Evolutionary conservation across 2,329 filamentous ascomycete species (phyloP), one percentile per base, ranked within the genome.

Genomic region (Aureobasidium subglaciale): DNA sequence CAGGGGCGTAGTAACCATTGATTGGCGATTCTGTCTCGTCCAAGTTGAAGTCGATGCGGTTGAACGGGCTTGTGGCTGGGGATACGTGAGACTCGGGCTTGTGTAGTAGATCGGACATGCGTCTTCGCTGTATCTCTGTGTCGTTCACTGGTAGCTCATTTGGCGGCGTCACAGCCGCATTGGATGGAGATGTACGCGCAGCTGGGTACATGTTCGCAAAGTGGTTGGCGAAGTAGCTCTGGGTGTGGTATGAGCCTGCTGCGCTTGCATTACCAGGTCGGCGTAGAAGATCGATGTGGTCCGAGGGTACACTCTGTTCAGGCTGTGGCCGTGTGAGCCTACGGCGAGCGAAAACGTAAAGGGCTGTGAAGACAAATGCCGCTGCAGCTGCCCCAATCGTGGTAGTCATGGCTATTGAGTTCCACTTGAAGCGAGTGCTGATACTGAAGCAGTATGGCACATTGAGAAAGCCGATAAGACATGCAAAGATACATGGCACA

Each of bases 91-190:
- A 30, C 18, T 58, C 59, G 6, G 59, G 50, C 32, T 54, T 58
- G 13, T 49, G 56, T 15, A 78, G 70, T 0, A 79, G 68, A 59
- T 73, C 68, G n/a, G 75, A 69, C 71, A 78, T 76, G 59, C 78
- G 76, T 60, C 76, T 73, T 27, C 75, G 73, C 56, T 77, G 73
- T 58, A 72, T 67, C 48, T 79, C 76, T 54, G 78, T 74, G 61
- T 79, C 76, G 20, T 70, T 70, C 54, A 75, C 55, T n/a, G 38
- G 18, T 22, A 67, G 63, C 20, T 68, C 64, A 55, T 67, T 66
- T 34, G 55, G 59, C 11, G 55, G 61, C 11, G 41, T 56, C 29
- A 35, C n/a, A 25, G 41, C 30, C 4, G 24, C 58, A 40, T 46
- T 60, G 54, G 63, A 55, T 4, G 61, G 30, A 7, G 59, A 46